Evolutionary conservation across 331 rosid species (phyloP).

Genomic region (Phaseolus coccineus): DNA sequence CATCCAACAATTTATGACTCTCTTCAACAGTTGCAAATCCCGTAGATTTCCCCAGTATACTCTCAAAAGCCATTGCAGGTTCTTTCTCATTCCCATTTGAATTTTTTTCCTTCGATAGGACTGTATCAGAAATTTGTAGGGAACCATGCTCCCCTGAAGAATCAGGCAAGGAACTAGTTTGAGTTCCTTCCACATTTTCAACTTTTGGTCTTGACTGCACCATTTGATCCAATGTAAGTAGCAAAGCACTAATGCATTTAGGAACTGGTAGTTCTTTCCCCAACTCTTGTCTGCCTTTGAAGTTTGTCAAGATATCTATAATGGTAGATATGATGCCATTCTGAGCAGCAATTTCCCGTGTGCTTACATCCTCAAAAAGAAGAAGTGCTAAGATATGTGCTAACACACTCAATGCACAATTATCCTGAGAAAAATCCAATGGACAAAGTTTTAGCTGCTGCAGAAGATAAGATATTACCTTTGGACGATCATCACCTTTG

Average conservation of each 20-base stretch:
- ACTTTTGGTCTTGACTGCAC: constrained; percentile 79
- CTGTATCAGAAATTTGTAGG: constrained; percentile 54
- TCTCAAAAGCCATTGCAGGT: constrained; percentile 60
- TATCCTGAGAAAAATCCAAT: constrained; percentile 75
- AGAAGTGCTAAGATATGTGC: constrained; percentile 83
- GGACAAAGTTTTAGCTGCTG: constrained; percentile 94
- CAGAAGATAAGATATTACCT: constrained; percentile 83
- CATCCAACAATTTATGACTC: constrained; percentile 70
- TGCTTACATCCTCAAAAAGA: constrained; percentile 87
- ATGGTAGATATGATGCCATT: constrained; percentile 72
- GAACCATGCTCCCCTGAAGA: constrained; percentile 65
- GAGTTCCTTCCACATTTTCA: constrained; percentile 68
- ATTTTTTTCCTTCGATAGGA: constrained; percentile 53
- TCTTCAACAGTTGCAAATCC: constrained; percentile 89
- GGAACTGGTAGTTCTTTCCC: constrained; percentile 70
- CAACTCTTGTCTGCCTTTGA: constrained; percentile 70
- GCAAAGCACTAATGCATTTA: constrained; percentile 84
- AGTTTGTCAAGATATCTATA: constrained; percentile 74
- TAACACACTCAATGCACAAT: constrained; percentile 77
- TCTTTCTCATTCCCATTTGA: constrained; percentile 59
- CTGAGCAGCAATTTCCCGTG: constrained; percentile 86
- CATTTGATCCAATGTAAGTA: constrained; percentile 94
- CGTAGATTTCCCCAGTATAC: constrained; percentile 81
- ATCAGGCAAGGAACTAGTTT: constrained; percentile 62
- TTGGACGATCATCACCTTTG: constrained; percentile 93